Evolutionary conservation across 345 rosid genomes (phyloP), one percentile per base, ranked within the genome.

Genomic region (Lepidium sativum): DNA sequence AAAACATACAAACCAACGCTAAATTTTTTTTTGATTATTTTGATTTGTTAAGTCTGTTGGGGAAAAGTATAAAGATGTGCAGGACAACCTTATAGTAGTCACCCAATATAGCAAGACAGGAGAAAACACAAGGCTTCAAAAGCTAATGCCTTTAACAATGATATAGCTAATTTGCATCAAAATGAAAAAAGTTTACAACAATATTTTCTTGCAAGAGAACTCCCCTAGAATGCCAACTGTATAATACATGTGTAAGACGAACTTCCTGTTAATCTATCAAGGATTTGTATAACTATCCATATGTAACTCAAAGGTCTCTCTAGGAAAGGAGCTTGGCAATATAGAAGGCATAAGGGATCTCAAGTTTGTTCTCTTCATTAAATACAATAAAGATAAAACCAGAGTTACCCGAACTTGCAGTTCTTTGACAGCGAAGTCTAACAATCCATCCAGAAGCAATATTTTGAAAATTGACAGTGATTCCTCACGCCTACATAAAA

Each of bases 351-450:
- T 51, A 51, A 38, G 50, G 29, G 12, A 27, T 50, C 51, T 50
- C 51, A 65, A 6, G 37, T 42, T 27, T 41, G 10, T 65, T 52
- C 12, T 33, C 29, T 4, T 43, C 27, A 35, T 48, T 25, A 5
- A 25, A 12, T 55, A 10, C 9, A 14, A 16, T 25, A 56, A 25
- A 58, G 14, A 41, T 4, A 38, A 9, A 31, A 62, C 27, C 54
- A 17, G 18, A 60, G 53, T 72, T 79, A 89, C 99, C 97, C 90
- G 99, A 79, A 77, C 90, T 81, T 86, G 96, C 64, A 94, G 80
- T 78, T 94, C 99, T 69, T 91, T 80, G 49, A 96, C 85, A 71
- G 97, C 82, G 81, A 94, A 94, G 69, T 94, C 96, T 63, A 90
- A 80, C 81, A 94, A 94, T 48, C 86, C 86, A 78, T 95, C 89